Evolutionary conservation across 306 rosid genomes (phyloP).

Genomic region (Trifolium pratense): DNA sequence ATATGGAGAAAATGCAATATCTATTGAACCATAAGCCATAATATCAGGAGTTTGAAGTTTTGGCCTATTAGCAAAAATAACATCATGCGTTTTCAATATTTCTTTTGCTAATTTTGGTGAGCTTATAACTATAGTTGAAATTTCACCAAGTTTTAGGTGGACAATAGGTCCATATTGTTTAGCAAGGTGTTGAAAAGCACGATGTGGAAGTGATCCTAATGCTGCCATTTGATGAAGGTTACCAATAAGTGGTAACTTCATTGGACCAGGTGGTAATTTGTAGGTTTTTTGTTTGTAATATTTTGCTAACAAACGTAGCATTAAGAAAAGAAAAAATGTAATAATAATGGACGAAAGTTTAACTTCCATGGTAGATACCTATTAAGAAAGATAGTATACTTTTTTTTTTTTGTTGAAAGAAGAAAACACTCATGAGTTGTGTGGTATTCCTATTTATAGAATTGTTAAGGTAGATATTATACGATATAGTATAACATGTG

Average conservation of each 20-base stretch:
- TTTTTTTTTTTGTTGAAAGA: too few relatives aligned
- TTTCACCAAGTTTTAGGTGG: conserved; percentile 37
- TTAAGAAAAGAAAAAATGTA: not conserved
- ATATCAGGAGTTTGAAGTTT: not conserved
- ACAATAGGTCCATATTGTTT: conserved; percentile 6
- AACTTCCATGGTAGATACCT: not conserved
- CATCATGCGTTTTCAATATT: conserved; percentile 32
- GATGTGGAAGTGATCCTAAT: conserved; percentile 32
- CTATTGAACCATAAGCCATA: conserved; percentile 3
- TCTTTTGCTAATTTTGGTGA: conserved; percentile 34
- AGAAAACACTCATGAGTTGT: too few relatives aligned
- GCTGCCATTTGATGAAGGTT: conserved; percentile 38
- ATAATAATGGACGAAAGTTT: not conserved
- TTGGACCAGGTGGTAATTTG: conserved; percentile 37
- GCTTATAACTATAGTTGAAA: conserved; percentile 2
- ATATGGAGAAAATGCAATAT: conserved; percentile 26
- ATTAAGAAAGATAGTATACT: too few relatives aligned
- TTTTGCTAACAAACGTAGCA: not conserved
- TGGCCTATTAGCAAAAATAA: conserved; percentile 31
- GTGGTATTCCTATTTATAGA: too few relatives aligned
- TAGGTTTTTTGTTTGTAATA: not conserved
- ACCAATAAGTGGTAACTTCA: conserved; percentile 35
- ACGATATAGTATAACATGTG: not conserved
- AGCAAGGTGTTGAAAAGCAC: conserved; percentile 16
- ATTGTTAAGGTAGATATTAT: too few relatives aligned